Percentiles rank a stretch among this genome's conserved stretches.
These are phyloP conservation scores for Echinosophora koreensis DNA, from an alignment of 306 rosid genomes.

Conservation along the genomic window DNA sequence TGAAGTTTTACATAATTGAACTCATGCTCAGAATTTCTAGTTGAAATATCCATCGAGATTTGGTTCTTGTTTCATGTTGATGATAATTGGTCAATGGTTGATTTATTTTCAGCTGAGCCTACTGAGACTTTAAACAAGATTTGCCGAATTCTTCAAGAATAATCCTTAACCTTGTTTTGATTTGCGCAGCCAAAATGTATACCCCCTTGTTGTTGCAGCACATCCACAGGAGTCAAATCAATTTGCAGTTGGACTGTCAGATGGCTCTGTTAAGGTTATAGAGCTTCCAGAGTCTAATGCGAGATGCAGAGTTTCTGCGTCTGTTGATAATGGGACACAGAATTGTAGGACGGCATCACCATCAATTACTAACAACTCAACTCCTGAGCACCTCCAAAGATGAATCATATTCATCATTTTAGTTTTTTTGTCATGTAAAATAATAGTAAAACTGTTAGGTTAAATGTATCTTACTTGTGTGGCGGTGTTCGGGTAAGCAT, in stretches of 20 bases:
- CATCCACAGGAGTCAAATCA: conserved; percentile 74
- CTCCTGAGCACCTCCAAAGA: conserved; percentile 59
- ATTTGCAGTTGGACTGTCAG: conserved; percentile 71
- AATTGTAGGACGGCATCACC: conserved; percentile 60
- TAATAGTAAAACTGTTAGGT: conserved; percentile 41
- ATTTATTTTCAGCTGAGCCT: neutral
- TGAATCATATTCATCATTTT: conserved; percentile 29
- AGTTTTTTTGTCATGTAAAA: conserved; percentile 31
- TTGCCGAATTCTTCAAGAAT: conserved; percentile 1
- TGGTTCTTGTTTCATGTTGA: neutral
- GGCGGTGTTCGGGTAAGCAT: neutral
- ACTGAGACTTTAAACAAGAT: neutral
- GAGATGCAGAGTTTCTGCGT: conserved; percentile 30
- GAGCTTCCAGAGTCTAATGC: conserved; percentile 33
- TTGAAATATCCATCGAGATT: neutral
- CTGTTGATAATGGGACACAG: conserved; percentile 43
- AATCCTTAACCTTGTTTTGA: conserved; percentile 20
- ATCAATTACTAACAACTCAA: conserved; percentile 55
- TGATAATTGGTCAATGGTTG: neutral
- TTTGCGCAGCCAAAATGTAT: conserved; percentile 60
- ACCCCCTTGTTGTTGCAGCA: conserved; percentile 66
- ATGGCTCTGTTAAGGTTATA: conserved; percentile 64
- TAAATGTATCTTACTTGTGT: conserved; percentile 31
- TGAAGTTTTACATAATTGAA: conserved; percentile 5
- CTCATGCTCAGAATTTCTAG: neutral